These are phyloP conservation scores for Dalbergia cultrata DNA, from an alignment of 306 rosid species.

Conservation along the genomic window DNA sequence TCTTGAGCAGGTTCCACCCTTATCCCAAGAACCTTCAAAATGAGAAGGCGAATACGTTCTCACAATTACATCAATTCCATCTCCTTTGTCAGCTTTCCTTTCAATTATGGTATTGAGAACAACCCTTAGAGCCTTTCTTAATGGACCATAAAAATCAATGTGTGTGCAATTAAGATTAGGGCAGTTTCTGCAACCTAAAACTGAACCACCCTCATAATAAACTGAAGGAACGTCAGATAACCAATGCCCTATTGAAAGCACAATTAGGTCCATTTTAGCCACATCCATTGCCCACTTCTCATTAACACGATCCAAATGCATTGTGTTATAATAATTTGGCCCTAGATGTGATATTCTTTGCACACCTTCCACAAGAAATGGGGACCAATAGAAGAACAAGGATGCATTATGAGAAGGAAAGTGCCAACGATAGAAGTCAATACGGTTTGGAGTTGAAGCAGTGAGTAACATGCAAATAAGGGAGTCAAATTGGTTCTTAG, in stretches of 20 bases:
- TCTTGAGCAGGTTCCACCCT: constrained; percentile 74
- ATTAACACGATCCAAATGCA: constrained; percentile 65
- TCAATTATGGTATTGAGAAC: constrained; percentile 41
- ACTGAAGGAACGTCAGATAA: constrained; percentile 67
- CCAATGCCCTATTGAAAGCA: constrained; percentile 81
- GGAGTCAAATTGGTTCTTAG: constrained; percentile 84
- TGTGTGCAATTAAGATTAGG: constrained; percentile 62
- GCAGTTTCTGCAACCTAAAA: constrained; percentile 64
- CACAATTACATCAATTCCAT: constrained; percentile 54
- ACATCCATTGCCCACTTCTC: constrained; percentile 71
- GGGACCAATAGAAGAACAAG: constrained; percentile 81
- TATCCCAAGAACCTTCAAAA: constrained; percentile 91
- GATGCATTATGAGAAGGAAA: constrained; percentile 62
- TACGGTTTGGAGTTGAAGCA: constrained; percentile 56
- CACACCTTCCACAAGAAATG: constrained; percentile 73
- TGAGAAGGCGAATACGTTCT: constrained; percentile 80
- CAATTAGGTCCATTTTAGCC: constrained; percentile 56
- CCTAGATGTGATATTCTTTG: constrained; percentile 17
- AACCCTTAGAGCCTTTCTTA: constrained; percentile 45
- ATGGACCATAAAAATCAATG: constrained; percentile 65
- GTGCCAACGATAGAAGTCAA: constrained; percentile 64
- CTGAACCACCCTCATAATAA: constrained; percentile 58
- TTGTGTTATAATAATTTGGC: constrained; percentile 50
- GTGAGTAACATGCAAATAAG: constrained; percentile 77
- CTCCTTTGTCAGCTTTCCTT: constrained; percentile 36